A percentile compares a stretch with the other conserved stretches of the same genome.
Conservation (phyloP, 805 yeast species). For the Cyberlindnera subsufficiens region DNA sequence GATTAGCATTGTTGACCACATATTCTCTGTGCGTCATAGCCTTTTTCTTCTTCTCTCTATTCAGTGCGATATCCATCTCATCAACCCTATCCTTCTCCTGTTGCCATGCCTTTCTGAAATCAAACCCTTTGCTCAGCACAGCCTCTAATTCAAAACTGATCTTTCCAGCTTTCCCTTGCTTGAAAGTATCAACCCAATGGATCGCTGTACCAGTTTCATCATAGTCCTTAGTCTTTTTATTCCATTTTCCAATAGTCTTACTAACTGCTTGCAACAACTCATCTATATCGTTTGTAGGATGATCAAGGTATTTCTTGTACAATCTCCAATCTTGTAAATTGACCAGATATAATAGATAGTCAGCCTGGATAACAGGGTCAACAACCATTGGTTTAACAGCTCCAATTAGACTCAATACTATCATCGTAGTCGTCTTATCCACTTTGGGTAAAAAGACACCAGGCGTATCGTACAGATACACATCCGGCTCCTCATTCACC, state of each 20-base stretch:
- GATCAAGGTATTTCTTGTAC: slow-evolving; percentile 35
- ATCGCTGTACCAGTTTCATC: slow-evolving; percentile 60
- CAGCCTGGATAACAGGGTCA: slow-evolving; percentile 84
- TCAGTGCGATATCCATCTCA: slow-evolving; percentile 18
- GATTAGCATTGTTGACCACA: slow-evolving; percentile 21
- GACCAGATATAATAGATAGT: slow-evolving; percentile 68
- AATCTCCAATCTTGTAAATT: slow-evolving; percentile 45
- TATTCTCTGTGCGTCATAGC: slow-evolving; percentile 14
- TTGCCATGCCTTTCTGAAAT: slow-evolving; percentile 8
- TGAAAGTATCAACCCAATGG: slow-evolving; percentile 57
- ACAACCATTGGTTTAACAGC: slow-evolving; percentile 63
- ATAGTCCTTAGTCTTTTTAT: slow-evolving; percentile 27
- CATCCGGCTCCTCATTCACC: slow-evolving; percentile 52
- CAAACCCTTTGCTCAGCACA: slow-evolving; percentile 10
- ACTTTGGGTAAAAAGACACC: slow-evolving; percentile 85
- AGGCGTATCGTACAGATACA: slow-evolving; percentile 82
- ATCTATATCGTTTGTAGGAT: slow-evolving; percentile 70
- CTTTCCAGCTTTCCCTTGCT: slow-evolving; percentile 40
- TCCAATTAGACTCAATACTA: slow-evolving; percentile 67
- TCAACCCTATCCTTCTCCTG: slow-evolving; percentile 16
- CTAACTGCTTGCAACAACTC: slow-evolving; percentile 48
- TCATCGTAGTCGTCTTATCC: slow-evolving; percentile 60
- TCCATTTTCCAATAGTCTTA: slow-evolving; percentile 28
- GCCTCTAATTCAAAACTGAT: slow-evolving; percentile 22
- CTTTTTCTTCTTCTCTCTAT: slow-evolving; percentile 11